phyloP scores from a whole-genome alignment of 75 land plant species.

The Adiantum capillusveneris region DNA sequence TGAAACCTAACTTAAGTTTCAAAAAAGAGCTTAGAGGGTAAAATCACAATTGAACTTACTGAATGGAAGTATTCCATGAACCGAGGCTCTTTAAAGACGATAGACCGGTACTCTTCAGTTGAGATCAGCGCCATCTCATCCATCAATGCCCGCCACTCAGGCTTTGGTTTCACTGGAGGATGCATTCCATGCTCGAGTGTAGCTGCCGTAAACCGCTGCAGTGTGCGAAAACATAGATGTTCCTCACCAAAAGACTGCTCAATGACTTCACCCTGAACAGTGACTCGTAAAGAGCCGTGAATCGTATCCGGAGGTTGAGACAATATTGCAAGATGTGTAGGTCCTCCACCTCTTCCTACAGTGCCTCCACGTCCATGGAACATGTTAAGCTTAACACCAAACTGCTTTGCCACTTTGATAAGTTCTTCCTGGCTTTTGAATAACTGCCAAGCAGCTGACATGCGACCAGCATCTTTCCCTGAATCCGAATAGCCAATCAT shows the following conservation, averaged over 20 bases:
- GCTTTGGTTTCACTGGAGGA: slow-evolving; percentile 24
- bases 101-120: slow-evolving; percentile 22
- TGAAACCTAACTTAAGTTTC: too few relatives aligned
- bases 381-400: slow-evolving; percentile 81
- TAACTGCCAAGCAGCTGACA: slow-evolving; percentile 91
- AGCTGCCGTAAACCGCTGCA: slow-evolving; percentile 19
- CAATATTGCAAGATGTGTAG: slow-evolving; percentile 91
- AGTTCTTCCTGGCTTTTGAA: slow-evolving; percentile 84
- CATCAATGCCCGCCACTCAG: slow-evolving; percentile 24
- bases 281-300: slow-evolving; percentile 86
- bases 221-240: slow-evolving; percentile 12
- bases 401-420: slow-evolving; percentile 73
- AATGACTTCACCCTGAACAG: slow-evolving; percentile 92
- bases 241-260: slow-evolving; percentile 74
- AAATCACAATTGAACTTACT: slow-evolving; percentile 34
- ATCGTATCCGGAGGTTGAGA: slow-evolving; percentile 95
- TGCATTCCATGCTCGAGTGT: slow-evolving; percentile 30
- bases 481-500: slow-evolving; percentile 98
- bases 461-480: slow-evolving; percentile 91
- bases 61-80: slow-evolving; percentile 67
- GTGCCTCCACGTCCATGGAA: slow-evolving; percentile 97
- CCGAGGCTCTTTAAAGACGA: slow-evolving; percentile 21
- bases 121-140: slow-evolving; percentile 31
- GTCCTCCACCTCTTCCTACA: slow-evolving; percentile 95
- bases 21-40: not conserved